Evolutionary conservation across 306 rosid species (phyloP).

Genomic region (Dalbergia cultrata): DNA sequence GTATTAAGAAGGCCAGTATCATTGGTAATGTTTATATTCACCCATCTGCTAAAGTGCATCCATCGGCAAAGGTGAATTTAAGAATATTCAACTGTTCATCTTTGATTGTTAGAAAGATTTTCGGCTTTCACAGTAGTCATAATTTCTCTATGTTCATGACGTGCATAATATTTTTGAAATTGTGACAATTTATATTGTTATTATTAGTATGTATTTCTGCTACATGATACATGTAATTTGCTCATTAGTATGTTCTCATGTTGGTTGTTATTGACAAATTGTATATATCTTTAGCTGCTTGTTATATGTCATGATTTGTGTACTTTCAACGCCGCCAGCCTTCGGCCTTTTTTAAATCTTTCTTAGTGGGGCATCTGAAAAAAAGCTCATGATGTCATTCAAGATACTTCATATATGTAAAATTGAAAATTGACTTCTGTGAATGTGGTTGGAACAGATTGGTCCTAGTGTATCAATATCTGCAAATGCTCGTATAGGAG

Average conservation of each 20-base stretch:
- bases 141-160: not conserved
- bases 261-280: constrained; percentile 17
- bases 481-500: constrained; percentile 97
- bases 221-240: constrained; percentile 3
- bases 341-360: not conserved
- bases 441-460: constrained; percentile 63
- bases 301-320: constrained; percentile 15
- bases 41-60: constrained; percentile 96
- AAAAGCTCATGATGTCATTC: not conserved
- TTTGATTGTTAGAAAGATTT: not conserved
- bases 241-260: constrained; percentile 2
- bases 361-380: not conserved
- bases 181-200: not conserved
- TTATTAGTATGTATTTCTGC: constrained; percentile 7
- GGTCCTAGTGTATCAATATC: constrained; percentile 96
- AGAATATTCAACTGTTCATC: constrained; percentile 18
- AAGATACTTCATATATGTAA: constrained; percentile 30
- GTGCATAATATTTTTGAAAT: constrained; percentile 5
- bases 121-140: constrained; percentile 26
- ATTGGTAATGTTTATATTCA: constrained; percentile 91
- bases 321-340: not conserved
- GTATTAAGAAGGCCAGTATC: constrained; percentile 69
- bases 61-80: constrained; percentile 80
- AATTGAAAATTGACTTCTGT: constrained; percentile 31
- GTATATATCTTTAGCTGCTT: not conserved